Evolutionary conservation across 2,329 filamentous ascomycete species (phyloP).

Genomic region (Microdochium nivale): DNA sequence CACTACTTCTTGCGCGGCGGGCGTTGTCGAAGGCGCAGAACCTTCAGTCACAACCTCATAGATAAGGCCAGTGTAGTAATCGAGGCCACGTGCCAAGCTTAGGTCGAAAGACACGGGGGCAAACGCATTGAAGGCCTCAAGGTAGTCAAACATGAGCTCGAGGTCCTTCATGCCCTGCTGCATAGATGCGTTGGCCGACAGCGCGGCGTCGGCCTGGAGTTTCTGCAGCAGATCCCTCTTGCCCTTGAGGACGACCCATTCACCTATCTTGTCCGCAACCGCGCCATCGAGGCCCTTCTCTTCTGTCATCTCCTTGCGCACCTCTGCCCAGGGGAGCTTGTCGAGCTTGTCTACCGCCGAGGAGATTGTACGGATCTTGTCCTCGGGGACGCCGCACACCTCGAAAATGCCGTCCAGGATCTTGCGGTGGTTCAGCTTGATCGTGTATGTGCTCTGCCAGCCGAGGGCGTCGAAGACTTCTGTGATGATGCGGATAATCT

Average conservation of each 20-base stretch:
- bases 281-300: slow-evolving; percentile 61
- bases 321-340: slow-evolving; percentile 66
- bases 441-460: slow-evolving; percentile 60
- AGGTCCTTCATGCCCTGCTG: slow-evolving; percentile 64
- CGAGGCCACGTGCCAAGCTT: slow-evolving; percentile 64
- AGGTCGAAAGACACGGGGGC: slow-evolving; percentile 64
- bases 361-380: slow-evolving; percentile 67
- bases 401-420: slow-evolving; percentile 71
- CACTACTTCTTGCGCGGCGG: slow-evolving; percentile 19
- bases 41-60: slow-evolving; percentile 69
- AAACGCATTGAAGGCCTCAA: slow-evolving; percentile 56
- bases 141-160: slow-evolving; percentile 58
- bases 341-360: slow-evolving; percentile 74
- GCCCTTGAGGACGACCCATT: slow-evolving; percentile 62
- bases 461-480: slow-evolving; percentile 66
- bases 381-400: slow-evolving; percentile 66
- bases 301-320: slow-evolving; percentile 68
- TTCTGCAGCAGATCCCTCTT: slow-evolving; percentile 53
- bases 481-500: slow-evolving; percentile 60
- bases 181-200: slow-evolving; percentile 54
- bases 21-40: slow-evolving; percentile 36
- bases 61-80: slow-evolving; percentile 69
- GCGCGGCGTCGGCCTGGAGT: slow-evolving; percentile 47
- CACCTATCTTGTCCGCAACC: slow-evolving; percentile 65
- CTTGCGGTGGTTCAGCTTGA: slow-evolving; percentile 76